phyloP scores from a whole-genome alignment of 2,329 filamentous ascomycete genomes.

The Phaeoacremonium minimum region DNA sequence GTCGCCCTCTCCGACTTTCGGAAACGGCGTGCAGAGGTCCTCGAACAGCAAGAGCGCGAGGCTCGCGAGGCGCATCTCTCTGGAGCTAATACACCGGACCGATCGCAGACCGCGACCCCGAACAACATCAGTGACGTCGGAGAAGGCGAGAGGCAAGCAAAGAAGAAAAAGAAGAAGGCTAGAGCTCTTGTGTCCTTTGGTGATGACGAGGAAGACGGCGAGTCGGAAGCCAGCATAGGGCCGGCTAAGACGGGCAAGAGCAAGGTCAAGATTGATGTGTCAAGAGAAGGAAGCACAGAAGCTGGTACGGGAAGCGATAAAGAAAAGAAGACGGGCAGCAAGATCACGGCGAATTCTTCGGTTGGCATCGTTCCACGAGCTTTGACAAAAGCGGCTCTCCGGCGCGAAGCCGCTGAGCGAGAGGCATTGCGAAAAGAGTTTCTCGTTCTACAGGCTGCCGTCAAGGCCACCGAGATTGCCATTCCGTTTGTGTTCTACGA shows the following conservation, averaged over 20 bases:
- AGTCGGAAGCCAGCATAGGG: constrained; percentile 19
- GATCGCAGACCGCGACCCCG: constrained; percentile 43
- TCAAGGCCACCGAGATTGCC: constrained; percentile 84
- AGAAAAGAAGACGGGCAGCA: constrained; percentile 28
- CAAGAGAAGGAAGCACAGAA: constrained; percentile 9
- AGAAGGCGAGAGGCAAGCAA: constrained; percentile 21
- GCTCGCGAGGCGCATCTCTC: constrained; percentile 58
- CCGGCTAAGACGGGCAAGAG: constrained; percentile 25
- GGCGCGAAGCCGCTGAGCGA: constrained; percentile 70
- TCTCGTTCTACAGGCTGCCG: constrained; percentile 72
- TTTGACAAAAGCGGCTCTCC: constrained; percentile 58
- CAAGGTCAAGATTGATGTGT: constrained; percentile 42
- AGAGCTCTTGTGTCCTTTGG: constrained; percentile 56
- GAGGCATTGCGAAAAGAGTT: constrained; percentile 78
- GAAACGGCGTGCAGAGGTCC: constrained; percentile 90
- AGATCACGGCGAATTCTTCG: constrained; percentile 58
- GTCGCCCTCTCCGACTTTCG: constrained; percentile 91
- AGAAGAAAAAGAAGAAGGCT: constrained; percentile 45
- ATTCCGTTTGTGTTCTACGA: constrained; percentile 98
- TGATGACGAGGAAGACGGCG: constrained; percentile 60
- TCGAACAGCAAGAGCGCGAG: constrained; percentile 85
- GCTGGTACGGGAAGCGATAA: background rate
- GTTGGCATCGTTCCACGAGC: constrained; percentile 67
- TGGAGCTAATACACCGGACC: constrained; percentile 41
- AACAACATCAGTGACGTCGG: constrained; percentile 32